Conservation (phyloP, 1,284 basidiomycete genomes). For the Rhodotorula mucilaginosa region DNA sequence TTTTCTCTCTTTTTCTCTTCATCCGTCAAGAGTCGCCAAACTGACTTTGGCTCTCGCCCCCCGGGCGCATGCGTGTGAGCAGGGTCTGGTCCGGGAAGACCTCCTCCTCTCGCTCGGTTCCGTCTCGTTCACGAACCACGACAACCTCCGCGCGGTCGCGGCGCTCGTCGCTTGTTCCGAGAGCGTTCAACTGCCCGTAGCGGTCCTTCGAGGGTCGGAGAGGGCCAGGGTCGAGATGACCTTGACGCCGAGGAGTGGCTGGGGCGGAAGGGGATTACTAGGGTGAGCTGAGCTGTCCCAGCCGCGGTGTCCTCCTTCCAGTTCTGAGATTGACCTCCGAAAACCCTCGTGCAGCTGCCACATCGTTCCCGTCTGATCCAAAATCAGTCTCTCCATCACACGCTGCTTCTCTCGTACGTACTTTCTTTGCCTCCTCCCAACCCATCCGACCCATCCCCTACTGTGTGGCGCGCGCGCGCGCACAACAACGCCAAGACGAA, state of each 20-base stretch:
- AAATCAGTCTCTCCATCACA: background rate
- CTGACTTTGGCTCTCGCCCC: too few relatives aligned
- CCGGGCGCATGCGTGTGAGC: background rate
- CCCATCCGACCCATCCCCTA: too few relatives aligned
- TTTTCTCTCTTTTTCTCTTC: too few relatives aligned
- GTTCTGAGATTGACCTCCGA: background rate
- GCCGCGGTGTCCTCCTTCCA: background rate
- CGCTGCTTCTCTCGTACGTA: background rate
- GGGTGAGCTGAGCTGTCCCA: slow-evolving; percentile 53
- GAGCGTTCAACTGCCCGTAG: slow-evolving; percentile 62
- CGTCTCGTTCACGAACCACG: slow-evolving; percentile 44
- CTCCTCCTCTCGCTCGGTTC: slow-evolving; percentile 25
- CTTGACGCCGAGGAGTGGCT: slow-evolving; percentile 61
- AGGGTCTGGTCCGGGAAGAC: slow-evolving; percentile 36
- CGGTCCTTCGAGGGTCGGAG: slow-evolving; percentile 49
- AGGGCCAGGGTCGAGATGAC: slow-evolving; percentile 53
- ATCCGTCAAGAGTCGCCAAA: too few relatives aligned
- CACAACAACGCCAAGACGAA: slow-evolving; percentile 17
- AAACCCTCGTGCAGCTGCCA: slow-evolving; percentile 5
- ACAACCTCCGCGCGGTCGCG: slow-evolving; percentile 64
- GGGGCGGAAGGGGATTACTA: slow-evolving; percentile 75
- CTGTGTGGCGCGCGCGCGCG: background rate
- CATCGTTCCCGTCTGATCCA: slow-evolving; percentile 4
- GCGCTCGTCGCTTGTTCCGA: slow-evolving; percentile 69
- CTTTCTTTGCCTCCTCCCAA: background rate